A percentile compares a stretch with the other conserved stretches of the same genome.
Conservation (phyloP, 2,329 filamentous ascomycete species). For the Arthrobotrys pseudoclavata region DNA sequence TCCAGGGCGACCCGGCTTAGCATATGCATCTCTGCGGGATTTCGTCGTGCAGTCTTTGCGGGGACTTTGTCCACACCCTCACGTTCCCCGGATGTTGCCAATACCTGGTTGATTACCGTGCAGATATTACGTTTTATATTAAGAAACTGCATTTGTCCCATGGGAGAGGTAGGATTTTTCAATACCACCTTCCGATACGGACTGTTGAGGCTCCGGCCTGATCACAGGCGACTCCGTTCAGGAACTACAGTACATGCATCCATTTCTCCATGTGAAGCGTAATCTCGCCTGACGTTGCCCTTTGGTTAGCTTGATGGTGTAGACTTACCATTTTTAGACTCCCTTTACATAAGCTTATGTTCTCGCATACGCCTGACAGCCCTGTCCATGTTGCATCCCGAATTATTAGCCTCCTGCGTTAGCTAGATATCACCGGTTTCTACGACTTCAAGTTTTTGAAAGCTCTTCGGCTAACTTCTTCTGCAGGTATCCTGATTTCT, state of each 20-base stretch:
- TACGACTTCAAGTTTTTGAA: not conserved
- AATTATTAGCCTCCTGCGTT: not conserved
- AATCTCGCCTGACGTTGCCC: not conserved
- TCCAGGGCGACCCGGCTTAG: slow-evolving; percentile 6
- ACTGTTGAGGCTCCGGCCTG: not conserved
- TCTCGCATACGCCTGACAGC: not conserved
- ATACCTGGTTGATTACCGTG: slow-evolving; percentile 11
- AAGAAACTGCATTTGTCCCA: not conserved
- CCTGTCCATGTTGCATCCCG: slow-evolving; percentile 10
- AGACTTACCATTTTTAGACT: slow-evolving; percentile 11
- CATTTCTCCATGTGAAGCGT: not conserved
- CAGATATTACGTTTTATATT: slow-evolving; percentile 17
- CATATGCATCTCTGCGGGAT: slow-evolving; percentile 5
- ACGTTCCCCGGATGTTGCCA: not conserved
- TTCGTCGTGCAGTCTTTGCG: not conserved
- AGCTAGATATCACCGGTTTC: not conserved
- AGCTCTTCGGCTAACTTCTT: not conserved
- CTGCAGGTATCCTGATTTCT: not conserved
- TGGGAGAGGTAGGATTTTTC: not conserved
- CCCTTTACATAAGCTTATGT: slow-evolving; percentile 2
- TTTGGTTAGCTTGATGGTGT: not conserved
- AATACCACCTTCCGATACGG: slow-evolving; percentile 17
- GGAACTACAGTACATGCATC: not conserved
- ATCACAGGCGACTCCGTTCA: not conserved
- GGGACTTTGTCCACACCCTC: not conserved